These are phyloP conservation scores for Alternaria brassicicola DNA, from an alignment of 2,329 filamentous ascomycete species.

Conservation along the genomic window DNA sequence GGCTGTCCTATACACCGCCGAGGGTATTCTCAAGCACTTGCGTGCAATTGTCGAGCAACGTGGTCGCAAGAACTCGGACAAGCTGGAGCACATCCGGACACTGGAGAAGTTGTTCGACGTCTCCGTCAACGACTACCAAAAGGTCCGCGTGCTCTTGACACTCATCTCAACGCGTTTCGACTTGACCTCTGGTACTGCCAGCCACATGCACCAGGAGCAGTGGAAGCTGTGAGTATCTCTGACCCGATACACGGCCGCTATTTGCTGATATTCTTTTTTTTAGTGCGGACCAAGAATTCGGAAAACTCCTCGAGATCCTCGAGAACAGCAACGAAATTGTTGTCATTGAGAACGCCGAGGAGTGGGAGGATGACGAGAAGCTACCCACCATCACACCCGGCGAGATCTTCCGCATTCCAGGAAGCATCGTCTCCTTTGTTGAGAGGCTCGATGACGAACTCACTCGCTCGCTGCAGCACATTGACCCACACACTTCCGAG, in stretches of 20 bases:
- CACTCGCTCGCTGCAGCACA: constrained; percentile 93
- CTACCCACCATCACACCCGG: constrained; percentile 73
- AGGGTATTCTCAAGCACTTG: constrained; percentile 98
- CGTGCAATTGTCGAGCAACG: constrained; percentile 91
- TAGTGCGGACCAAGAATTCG: constrained; percentile 82
- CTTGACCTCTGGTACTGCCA: constrained; percentile 76
- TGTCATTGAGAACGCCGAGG: constrained; percentile 89
- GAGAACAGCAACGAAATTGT: constrained; percentile 81
- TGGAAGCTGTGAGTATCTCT: constrained; percentile 73
- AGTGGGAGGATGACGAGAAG: constrained; percentile 99
- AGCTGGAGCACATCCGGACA: constrained; percentile 89
- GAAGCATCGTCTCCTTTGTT: constrained; percentile 91
- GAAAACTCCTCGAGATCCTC: constrained; percentile 75
- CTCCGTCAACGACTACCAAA: constrained; percentile 87
- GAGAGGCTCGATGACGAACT: constrained; percentile 97
- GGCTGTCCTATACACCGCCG: constrained; percentile 88
- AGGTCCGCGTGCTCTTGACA: constrained; percentile 87
- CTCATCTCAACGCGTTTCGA: constrained; percentile 95
- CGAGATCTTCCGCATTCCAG: constrained; percentile 88
- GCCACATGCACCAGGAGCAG: constrained; percentile 91
- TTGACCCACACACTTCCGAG: constrained; percentile 97
- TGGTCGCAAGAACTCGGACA: constrained; percentile 99
- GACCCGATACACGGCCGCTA: not conserved
- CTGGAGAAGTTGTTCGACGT: constrained; percentile 97
- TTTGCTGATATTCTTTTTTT: constrained; percentile 9